Percentiles rank a stretch among this genome's conserved stretches.
Evolutionary conservation across 163 green algal genomes (phyloP).

Genomic region (Trebouxiophyceae sp.): DNA sequence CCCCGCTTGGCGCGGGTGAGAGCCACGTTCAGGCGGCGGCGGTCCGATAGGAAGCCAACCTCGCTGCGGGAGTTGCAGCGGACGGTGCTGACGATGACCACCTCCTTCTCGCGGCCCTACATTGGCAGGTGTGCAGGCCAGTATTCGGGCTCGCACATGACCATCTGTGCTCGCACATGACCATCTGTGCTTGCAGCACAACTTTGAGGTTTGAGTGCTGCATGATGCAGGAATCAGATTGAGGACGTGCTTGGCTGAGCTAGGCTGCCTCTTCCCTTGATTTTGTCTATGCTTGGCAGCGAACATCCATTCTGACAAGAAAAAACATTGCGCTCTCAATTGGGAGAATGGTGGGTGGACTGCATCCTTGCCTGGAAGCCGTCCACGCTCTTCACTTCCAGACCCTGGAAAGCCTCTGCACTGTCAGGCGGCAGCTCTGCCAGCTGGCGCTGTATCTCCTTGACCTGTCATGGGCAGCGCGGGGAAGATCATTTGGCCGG

Average conservation of each 20-base stretch:
- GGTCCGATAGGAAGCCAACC: slow-evolving; percentile 76
- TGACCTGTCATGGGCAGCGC: too few species aligned
- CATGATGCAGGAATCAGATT: too few species aligned
- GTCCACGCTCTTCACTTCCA: slow-evolving; percentile 14
- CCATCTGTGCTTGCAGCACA: background rate
- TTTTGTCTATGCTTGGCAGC: too few species aligned
- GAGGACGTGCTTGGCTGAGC: too few species aligned
- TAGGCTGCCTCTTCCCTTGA: background rate
- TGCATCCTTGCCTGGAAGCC: slow-evolving; percentile 69
- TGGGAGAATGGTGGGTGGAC: too few species aligned
- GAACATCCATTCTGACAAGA: too few species aligned
- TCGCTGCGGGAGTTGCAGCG: slow-evolving; percentile 51
- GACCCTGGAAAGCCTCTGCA: background rate
- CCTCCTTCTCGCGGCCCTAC: slow-evolving; percentile 77
- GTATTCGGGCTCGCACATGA: slow-evolving; percentile 71
- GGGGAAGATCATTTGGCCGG: too few species aligned
- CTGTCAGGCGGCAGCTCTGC: too few species aligned
- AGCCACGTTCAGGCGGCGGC: slow-evolving; percentile 81
- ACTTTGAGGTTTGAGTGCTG: background rate
- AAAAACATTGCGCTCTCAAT: too few species aligned
- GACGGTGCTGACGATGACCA: slow-evolving; percentile 73
- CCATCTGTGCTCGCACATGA: slow-evolving; percentile 4
- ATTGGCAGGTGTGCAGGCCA: slow-evolving; percentile 80
- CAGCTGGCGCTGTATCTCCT: too few species aligned
- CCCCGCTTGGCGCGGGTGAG: slow-evolving; percentile 66